Evolutionary conservation across 495 filamentous ascomycete genomes (phyloP).

Genomic region (Hypomontagnella submonticulosa): DNA sequence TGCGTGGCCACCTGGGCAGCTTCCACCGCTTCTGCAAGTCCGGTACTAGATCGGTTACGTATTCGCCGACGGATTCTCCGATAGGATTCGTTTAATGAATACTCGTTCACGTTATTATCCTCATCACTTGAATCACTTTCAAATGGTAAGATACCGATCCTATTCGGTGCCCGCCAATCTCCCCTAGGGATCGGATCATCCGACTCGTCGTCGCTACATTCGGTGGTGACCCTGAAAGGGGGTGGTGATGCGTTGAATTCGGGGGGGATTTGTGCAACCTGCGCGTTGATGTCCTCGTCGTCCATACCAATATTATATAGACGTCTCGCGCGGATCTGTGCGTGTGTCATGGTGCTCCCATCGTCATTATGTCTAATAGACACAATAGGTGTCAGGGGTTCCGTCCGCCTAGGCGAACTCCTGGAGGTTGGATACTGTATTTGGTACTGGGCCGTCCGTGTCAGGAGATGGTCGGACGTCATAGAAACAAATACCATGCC

Average conservation of each 20-base stretch:
- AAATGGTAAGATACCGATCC: slow-evolving; percentile 62
- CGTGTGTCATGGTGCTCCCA: slow-evolving; percentile 53
- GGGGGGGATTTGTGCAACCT: slow-evolving; percentile 61
- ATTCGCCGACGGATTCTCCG: slow-evolving; percentile 33
- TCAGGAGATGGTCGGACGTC: slow-evolving; percentile 78
- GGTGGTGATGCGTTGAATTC: slow-evolving; percentile 58
- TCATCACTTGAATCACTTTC: slow-evolving; percentile 62
- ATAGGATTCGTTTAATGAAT: slow-evolving; percentile 35
- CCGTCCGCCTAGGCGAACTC: slow-evolving; percentile 36
- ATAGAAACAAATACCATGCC: slow-evolving; percentile 94
- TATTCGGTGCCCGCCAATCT: slow-evolving; percentile 52
- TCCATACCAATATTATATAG: slow-evolving; percentile 59
- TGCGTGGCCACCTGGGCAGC: slow-evolving; percentile 64
- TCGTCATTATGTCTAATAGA: slow-evolving; percentile 60
- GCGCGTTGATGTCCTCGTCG: slow-evolving; percentile 63
- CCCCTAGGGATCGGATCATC: slow-evolving; percentile 47
- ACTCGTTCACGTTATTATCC: slow-evolving; percentile 43
- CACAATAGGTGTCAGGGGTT: slow-evolving; percentile 50
- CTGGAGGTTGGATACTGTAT: slow-evolving; percentile 69
- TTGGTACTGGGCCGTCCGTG: slow-evolving; percentile 78
- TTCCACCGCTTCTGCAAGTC: slow-evolving; percentile 61
- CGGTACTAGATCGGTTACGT: slow-evolving; percentile 52
- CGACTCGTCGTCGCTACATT: slow-evolving; percentile 64
- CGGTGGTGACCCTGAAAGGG: slow-evolving; percentile 61
- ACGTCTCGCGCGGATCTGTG: slow-evolving; percentile 54